Evolutionary conservation across 768 basidiomycete genomes (phyloP), one percentile per base, ranked within the genome.

Genomic region (Panellus pusillus): DNA sequence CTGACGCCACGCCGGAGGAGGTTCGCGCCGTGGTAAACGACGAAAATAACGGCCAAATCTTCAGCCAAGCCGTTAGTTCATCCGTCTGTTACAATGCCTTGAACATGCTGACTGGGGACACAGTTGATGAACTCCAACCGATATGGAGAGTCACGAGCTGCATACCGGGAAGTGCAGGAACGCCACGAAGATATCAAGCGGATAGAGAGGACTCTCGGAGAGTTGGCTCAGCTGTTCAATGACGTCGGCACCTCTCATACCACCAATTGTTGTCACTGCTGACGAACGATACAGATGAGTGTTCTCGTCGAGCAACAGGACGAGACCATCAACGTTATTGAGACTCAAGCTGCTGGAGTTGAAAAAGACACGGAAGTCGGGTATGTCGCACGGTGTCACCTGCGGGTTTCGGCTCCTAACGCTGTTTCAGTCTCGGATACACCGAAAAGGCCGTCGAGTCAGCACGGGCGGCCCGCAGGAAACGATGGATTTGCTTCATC

Each of bases 401-500:
- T 41, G 14, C 49, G 9, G 18, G 15, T 11, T 43, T 18, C 52
- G 19, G 37, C 28, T 46, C 14, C 47, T 60, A 54, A 61, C 55
- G 20, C 41, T 11, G 44, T 29, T 39, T 6, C 62, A 97, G 94
- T 55, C 71, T 93, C 47, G 75, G 79, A 57, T 89, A 97, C 68
- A 91, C 93, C 1, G 83, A 89, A 43, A 90, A 89, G 65, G 96
- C 95, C 7, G 89, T 98, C 47, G 76, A 72, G 35, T 92, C 89
- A 35, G 96, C 96, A 18, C 81, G 89, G 28, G 81, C 87, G 29
- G 96, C 96, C 18, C 86, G 96, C 55, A 92, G 87, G 72, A 98
- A 96, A 81, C 86, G 94, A 64, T 97, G 94, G 93, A 95, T 96
- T 68, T 98, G 95, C 74, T 96, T 96, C 79, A 67, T 83, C 72